Evolutionary conservation across 805 yeast genomes (phyloP), one percentile per base, ranked within the genome.

Genomic region (Scheffersomyces ergatensis): DNA sequence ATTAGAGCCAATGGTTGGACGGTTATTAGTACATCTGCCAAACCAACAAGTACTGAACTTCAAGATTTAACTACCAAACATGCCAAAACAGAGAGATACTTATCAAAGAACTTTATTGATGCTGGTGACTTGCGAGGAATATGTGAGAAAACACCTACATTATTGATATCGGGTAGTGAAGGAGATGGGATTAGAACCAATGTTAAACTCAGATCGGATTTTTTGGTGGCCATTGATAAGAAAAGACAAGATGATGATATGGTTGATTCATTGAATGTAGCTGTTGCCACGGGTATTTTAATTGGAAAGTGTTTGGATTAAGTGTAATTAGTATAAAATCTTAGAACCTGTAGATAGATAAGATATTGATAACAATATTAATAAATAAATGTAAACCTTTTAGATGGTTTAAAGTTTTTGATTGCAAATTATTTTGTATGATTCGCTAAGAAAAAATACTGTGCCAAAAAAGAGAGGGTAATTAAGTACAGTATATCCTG

Each of bases 221-320:
- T 53, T 45, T 57, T 75, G 37, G 76, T 76, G 13, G 67, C 70
- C 1, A 54, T 77, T 35, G 63, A 58, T 12, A 60, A 64, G 33
- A 60, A 65, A 5, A 47, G 70, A 24, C 47, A 41, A 13, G 57
- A 52, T 3, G 60, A 54, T 38, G 45, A 25, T 12, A 47, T 59
- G 5, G 82, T 89, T 29, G 96, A 89, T 55, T 85, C 95, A 23
- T 66, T 89, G 54, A 89, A 89, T 56, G 97, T 88, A 24, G 86
- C 93, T 55, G 96, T 89, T 7, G 97, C 97, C 1, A 76, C 90
- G 1, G 93, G 90, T 1, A 54, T 89, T 21, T 18, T 32, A 32
- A 9, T 19, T 8, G 16, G 34, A 11, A 32, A 18, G 12, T 32
- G 24, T 32, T 17, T 14, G 5, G 32, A 15, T 5, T 29, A 29